Evolutionary conservation across 192 early-diverging fungal species (phyloP), one percentile per base, ranked within the genome.

Genomic region (Cetraspora pellucida): DNA sequence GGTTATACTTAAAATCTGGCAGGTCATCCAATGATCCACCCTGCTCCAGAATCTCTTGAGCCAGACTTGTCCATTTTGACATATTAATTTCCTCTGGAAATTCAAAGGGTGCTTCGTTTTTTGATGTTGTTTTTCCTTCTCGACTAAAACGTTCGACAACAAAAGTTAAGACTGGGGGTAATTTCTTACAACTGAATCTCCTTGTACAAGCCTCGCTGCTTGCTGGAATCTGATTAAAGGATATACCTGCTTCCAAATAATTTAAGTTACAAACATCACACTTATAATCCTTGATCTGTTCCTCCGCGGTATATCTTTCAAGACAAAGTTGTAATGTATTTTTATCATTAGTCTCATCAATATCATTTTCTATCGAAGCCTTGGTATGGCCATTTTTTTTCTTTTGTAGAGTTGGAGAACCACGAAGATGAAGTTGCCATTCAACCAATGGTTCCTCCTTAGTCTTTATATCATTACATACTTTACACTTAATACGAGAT

Each of bases 401-500:
- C 45, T 81, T 78, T 10, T 70, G 67, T 16, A 28, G 17, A 21
- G 71, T 79, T 23, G 74, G 74, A 30, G n/a, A 16, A 10, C 46
- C 49, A 2, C 49, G 49, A 25, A 47, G 49, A 13, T 52, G 68
- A n/a, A 47, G 19, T 37, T 47, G 68, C 68, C 49, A 52, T 52
- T 71, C 49, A 7, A 77, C 79, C 63, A 79, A 84, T 67, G 80
- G 81, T 30, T 77, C 73, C 9, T 37, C 77, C 5, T 27, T 64
- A 63, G 72, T 72, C 78, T 79, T 73, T 59, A 60, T 72, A 61
- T 69, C 78, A 74, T 90, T 92, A 61, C 90, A 87, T 75, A 95
- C 96, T 44, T 84, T 81, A 77, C 97, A 98, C 7, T 93, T 97
- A 2, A 98, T 94, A 28, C 95, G 93, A 31, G 93, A 95, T 79